Evolutionary conservation across 495 filamentous ascomycete genomes (phyloP).

Genomic region (Neurospora sp.): DNA sequence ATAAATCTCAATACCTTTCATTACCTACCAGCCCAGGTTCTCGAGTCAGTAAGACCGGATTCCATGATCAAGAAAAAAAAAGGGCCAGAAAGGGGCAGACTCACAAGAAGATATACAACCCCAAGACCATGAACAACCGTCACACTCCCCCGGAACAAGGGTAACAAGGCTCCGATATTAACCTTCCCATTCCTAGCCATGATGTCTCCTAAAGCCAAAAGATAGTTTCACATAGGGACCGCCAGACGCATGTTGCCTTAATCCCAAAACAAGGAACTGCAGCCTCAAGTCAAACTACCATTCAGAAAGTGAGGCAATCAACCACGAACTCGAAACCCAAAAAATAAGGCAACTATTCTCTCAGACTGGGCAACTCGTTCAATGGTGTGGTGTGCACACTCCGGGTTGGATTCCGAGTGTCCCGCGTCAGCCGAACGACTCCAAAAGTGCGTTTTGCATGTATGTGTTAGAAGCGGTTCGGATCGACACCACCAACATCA

Average conservation of each 20-base stretch:
- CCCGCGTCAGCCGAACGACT: background rate
- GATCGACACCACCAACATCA: background rate
- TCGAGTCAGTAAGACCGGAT: background rate
- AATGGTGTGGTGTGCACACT: background rate
- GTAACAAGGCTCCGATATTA: background rate
- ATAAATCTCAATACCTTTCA: background rate
- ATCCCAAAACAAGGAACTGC: background rate
- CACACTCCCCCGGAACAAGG: background rate
- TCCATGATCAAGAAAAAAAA: background rate
- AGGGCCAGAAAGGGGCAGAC: background rate
- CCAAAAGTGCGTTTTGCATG: background rate
- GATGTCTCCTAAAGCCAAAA: background rate
- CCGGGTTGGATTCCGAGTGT: background rate
- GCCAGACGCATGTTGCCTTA: too few species aligned
- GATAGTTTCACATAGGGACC: background rate
- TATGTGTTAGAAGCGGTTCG: background rate
- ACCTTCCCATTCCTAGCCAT: background rate
- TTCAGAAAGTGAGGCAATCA: background rate
- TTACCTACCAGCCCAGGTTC: background rate
- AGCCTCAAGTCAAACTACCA: background rate
- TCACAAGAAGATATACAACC: background rate
- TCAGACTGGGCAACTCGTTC: background rate
- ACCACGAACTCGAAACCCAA: background rate
- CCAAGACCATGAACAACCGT: background rate
- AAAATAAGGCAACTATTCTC: background rate